Percentiles rank a stretch among this genome's conserved stretches.
Conservation (phyloP, 768 basidiomycete genomes). For the Tricholomella constricta region DNA sequence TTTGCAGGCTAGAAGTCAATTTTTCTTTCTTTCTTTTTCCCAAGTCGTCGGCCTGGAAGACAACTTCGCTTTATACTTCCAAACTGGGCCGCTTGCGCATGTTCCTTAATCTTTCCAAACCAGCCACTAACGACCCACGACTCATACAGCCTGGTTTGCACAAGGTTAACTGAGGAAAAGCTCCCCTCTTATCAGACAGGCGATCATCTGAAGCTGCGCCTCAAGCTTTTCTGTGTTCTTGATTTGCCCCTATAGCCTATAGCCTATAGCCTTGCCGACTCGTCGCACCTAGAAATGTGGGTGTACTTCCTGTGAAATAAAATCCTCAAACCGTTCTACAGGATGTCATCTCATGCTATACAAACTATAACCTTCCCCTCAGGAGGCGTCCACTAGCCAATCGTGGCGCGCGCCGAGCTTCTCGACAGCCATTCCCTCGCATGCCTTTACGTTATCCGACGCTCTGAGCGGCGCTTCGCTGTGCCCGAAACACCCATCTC, state of each 20-base stretch:
- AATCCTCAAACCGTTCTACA: neutral
- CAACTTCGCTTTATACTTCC: neutral
- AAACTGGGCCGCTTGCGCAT: neutral
- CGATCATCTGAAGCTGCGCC: neutral
- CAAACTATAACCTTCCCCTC: neutral
- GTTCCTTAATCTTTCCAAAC: neutral
- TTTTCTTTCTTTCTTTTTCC: too few species aligned
- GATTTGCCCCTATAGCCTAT: neutral
- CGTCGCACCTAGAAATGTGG: neutral
- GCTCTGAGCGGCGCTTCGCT: neutral
- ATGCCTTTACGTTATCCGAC: neutral
- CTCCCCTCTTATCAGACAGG: neutral
- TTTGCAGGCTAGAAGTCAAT: too few species aligned
- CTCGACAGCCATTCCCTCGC: neutral
- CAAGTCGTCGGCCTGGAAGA: neutral
- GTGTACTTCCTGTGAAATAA: neutral
- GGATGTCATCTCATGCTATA: neutral
- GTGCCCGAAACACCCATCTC: neutral
- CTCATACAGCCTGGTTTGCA: neutral
- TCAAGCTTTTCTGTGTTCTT: neutral
- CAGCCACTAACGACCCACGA: neutral
- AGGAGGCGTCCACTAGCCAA: neutral
- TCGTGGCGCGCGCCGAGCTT: neutral
- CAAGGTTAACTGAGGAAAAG: neutral
- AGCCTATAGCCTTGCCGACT: neutral